Conservation (phyloP, 257 asterid species). For the Lycium ferocissimum region DNA sequence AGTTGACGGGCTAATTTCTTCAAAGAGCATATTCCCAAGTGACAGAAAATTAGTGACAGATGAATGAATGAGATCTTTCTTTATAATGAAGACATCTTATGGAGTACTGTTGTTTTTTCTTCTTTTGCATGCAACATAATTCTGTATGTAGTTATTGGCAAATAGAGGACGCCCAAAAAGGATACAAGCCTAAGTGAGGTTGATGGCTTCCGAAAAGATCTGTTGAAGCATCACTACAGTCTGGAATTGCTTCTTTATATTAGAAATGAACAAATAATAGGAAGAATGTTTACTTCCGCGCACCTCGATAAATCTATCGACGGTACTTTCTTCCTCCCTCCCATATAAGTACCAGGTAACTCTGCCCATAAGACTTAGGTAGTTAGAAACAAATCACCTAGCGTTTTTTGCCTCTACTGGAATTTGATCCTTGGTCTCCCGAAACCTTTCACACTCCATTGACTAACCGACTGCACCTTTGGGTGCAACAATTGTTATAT, state of each 20-base stretch:
- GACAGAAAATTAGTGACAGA: slow-evolving; percentile 10
- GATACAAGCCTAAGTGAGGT: background rate
- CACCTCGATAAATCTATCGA: background rate
- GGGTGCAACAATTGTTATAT: background rate
- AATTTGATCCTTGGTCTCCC: background rate
- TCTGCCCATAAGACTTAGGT: background rate
- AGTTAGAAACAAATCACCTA: background rate
- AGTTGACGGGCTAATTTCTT: background rate
- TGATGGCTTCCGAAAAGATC: background rate
- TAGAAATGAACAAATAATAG: background rate
- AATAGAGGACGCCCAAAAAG: slow-evolving; percentile 1
- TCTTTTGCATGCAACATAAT: background rate
- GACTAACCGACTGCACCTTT: background rate
- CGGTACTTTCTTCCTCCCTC: background rate
- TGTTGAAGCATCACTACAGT: background rate
- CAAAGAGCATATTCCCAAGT: background rate
- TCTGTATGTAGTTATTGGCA: background rate
- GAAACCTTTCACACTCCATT: background rate
- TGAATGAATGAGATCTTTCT: background rate
- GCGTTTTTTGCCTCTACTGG: background rate
- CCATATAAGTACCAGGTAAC: background rate
- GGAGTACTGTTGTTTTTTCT: background rate
- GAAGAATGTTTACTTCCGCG: background rate
- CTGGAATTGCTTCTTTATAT: background rate
- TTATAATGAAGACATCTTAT: background rate